phyloP scores from a whole-genome alignment of 2,329 filamentous ascomycete species.

The Colletotrichum musicola region DNA sequence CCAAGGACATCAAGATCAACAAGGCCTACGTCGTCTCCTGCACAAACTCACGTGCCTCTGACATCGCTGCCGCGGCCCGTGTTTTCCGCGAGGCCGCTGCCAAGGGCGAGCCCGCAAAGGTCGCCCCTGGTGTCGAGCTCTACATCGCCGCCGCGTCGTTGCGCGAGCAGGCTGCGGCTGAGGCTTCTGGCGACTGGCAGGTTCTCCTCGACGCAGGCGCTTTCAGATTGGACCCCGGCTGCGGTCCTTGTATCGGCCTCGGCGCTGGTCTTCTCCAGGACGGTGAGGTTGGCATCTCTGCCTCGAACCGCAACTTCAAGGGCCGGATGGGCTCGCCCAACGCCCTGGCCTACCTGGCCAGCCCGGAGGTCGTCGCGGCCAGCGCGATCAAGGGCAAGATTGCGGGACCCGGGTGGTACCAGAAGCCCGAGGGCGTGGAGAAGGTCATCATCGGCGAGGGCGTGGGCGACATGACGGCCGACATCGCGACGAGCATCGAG shows the following conservation, averaged over 20 bases:
- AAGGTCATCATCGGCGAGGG: conserved; percentile 80
- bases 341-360: conserved; percentile 87
- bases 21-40: conserved; percentile 91
- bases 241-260: conserved; percentile 88
- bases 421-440: conserved; percentile 75
- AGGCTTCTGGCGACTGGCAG: conserved; percentile 89
- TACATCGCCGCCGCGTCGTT: conserved; percentile 91
- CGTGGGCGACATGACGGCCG: conserved; percentile 72
- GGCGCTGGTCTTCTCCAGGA: conserved; percentile 79
- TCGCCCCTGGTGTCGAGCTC: conserved; percentile 82
- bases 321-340: conserved; percentile 87
- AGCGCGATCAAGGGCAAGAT: conserved; percentile 82
- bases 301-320: conserved; percentile 91
- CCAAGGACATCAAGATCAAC: conserved; percentile 81
- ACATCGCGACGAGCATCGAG: conserved; percentile 75
- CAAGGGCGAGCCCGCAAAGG: conserved; percentile 73
- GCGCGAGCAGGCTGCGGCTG: conserved; percentile 80
- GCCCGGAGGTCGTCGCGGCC: conserved; percentile 91
- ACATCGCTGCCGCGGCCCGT: conserved; percentile 83
- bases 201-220: conserved; percentile 85
- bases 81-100: conserved; percentile 86
- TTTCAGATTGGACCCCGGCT: conserved; percentile 64
- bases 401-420: conserved; percentile 82
- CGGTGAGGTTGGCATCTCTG: conserved; percentile 88
- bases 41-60: conserved; percentile 86